A percentile compares a stretch with the other conserved stretches of the same genome.
phyloP scores from a whole-genome alignment of 2,329 filamentous ascomycete genomes.

The Fusarium stilboides region DNA sequence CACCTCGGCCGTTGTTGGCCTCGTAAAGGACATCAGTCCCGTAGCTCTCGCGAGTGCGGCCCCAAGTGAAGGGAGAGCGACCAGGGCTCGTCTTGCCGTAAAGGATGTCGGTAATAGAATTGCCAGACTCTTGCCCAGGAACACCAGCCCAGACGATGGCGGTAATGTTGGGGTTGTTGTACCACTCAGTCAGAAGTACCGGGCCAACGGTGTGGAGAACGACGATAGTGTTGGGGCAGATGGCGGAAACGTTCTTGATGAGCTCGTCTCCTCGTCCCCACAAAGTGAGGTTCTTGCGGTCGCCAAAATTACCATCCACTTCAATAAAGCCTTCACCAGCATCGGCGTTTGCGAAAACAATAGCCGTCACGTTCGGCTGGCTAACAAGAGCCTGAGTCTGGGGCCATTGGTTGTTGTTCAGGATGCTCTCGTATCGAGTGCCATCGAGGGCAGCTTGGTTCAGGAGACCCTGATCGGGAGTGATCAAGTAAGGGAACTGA shows the following conservation, averaged over 20 bases:
- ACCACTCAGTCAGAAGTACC: constrained; percentile 82
- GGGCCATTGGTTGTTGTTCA: constrained; percentile 74
- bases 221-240: constrained; percentile 91
- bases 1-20: constrained; percentile 76
- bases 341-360: constrained; percentile 93
- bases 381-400: constrained; percentile 73
- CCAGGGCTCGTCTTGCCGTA: constrained; percentile 86
- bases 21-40: constrained; percentile 76
- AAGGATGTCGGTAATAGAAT: constrained; percentile 84
- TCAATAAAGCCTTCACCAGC: constrained; percentile 89
- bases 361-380: constrained; percentile 76
- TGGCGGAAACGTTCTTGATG: constrained; percentile 82
- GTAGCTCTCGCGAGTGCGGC: constrained; percentile 76
- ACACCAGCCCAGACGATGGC: constrained; percentile 87
- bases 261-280: constrained; percentile 87
- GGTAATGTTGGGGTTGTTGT: constrained; percentile 82
- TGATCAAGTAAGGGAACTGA: constrained; percentile 82
- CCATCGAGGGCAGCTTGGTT: constrained; percentile 73
- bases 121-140: constrained; percentile 87
- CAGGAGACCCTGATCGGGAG: constrained; percentile 79
- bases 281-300: constrained; percentile 92
- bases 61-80: constrained; percentile 86
- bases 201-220: constrained; percentile 90
- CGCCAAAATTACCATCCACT: constrained; percentile 86
- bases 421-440: constrained; percentile 74